phyloP scores from a whole-genome alignment of 768 basidiomycete genomes.

The Boletus barrowsii region DNA sequence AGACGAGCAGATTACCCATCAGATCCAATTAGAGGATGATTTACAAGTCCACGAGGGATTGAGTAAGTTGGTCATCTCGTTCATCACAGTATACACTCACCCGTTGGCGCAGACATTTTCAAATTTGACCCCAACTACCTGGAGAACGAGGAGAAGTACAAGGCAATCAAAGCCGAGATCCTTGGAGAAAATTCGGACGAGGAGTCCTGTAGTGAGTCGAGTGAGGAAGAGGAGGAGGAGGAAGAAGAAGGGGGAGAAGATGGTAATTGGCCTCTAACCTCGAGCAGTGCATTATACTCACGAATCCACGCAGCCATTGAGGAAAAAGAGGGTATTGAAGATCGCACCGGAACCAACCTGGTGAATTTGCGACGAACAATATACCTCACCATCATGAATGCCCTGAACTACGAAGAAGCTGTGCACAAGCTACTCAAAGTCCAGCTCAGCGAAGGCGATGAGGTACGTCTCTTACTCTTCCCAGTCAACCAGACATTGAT shows the following conservation, averaged over 20 bases:
- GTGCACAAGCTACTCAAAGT: slow-evolving; percentile 97
- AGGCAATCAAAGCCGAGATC: slow-evolving; percentile 87
- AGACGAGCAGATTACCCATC: slow-evolving; percentile 96
- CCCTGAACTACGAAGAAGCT: slow-evolving; percentile 96
- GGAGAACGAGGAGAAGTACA: slow-evolving; percentile 94
- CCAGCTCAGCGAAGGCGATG: slow-evolving; percentile 87
- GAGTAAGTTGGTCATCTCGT: slow-evolving; percentile 54
- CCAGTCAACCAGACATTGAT: background rate
- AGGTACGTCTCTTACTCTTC: slow-evolving; percentile 50
- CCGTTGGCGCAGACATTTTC: slow-evolving; percentile 73
- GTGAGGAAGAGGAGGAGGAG: slow-evolving; percentile 57
- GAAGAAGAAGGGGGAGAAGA: slow-evolving; percentile 45
- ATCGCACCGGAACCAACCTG: slow-evolving; percentile 91
- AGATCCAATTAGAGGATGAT: slow-evolving; percentile 89
- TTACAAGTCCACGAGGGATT: slow-evolving; percentile 91
- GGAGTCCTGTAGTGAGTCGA: slow-evolving; percentile 62
- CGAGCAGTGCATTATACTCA: slow-evolving; percentile 27
- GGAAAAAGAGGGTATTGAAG: slow-evolving; percentile 87
- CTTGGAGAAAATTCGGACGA: slow-evolving; percentile 83
- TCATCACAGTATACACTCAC: slow-evolving; percentile 6
- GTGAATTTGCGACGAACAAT: slow-evolving; percentile 93
- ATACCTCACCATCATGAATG: slow-evolving; percentile 99
- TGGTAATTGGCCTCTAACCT: slow-evolving; percentile 1
- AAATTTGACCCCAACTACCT: slow-evolving; percentile 85
- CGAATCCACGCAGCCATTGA: slow-evolving; percentile 48